Base-by-base conservation (phyloP, 23 red algal genomes). In the Gracilaria gracilis region DNA sequence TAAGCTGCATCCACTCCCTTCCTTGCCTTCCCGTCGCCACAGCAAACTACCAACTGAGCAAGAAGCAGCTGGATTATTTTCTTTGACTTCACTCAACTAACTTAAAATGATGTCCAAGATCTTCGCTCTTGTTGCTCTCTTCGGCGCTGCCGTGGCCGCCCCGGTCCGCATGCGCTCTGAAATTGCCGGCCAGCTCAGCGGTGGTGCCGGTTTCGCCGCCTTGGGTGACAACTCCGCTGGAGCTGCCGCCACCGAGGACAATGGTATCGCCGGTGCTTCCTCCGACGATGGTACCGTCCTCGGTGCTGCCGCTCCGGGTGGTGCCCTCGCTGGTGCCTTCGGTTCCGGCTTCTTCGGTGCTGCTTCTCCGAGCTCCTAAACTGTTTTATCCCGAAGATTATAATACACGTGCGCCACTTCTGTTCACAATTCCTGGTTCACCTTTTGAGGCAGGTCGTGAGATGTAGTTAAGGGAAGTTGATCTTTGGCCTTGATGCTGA, bases 31-130 rank as follows among this genome's bases (percentile, higher is more conserved):
- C 4, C 27, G 23, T 19, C 1, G 16, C 64, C 16, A 34, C 64
- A 31, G 1, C 64, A 34, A 36, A 37, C 27, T 69, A 11, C 42
- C 42, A 46, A 46, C n/a, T n/a, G 42, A 46, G 42, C 42, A 11
- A 46, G 42, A 46, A 46, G 42, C 42, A 46, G 11, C 42, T 46
- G 42, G 42, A 46, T 46, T 46, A 46, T 46, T 11, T 4, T 46
- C 5, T 46, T 46, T 46, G 42, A 46, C 42, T 46, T 46, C 4
- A 46, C 42, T 46, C 42, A 46, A 46, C 42, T 46, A 46, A 46
- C 42, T 24, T 77, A 87, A 49, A 77, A 87, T 87, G 84, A 87
- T 87, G 65, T 67, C 84, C 84, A 87, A 87, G 84, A 87, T 87
- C 20, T 8, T 71, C 38, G 67, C 67, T 74, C 50, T 87, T 71